phyloP scores from a whole-genome alignment of 2,329 filamentous ascomycete genomes.

The Leptographium galeiforme region DNA sequence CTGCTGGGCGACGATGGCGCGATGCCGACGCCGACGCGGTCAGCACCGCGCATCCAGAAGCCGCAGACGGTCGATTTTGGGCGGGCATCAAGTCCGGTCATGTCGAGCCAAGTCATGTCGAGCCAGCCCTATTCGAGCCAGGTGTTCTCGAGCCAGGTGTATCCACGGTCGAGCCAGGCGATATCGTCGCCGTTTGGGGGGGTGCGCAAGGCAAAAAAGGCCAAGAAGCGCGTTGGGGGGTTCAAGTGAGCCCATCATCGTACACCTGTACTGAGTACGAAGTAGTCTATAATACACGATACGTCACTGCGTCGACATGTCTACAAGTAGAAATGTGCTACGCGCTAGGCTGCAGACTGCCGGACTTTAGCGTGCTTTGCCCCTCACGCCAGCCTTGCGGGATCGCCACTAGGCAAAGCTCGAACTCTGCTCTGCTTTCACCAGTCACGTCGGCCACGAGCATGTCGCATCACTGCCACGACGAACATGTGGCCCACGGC shows the following conservation, averaged over 20 bases:
- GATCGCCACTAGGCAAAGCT: neutral
- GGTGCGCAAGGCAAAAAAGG: slow-evolving; percentile 13
- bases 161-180: slow-evolving; percentile 19
- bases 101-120: neutral
- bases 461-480: slow-evolving; percentile 17
- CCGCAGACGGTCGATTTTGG: neutral
- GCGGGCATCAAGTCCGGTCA: slow-evolving; percentile 5
- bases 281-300: too few relatives aligned
- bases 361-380: too few relatives aligned
- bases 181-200: slow-evolving; percentile 4
- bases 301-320: too few relatives aligned
- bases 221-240: neutral
- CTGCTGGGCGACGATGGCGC: neutral
- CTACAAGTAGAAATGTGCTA: too few relatives aligned
- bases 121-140: neutral
- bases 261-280: too few relatives aligned
- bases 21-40: neutral
- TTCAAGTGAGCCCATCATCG: neutral
- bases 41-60: slow-evolving; percentile 5
- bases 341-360: too few relatives aligned
- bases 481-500: slow-evolving; percentile 17
- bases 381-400: too few relatives aligned
- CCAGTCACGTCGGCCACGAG: neutral
- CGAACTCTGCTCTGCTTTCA: neutral
- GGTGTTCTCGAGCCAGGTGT: slow-evolving; percentile 3